Conservation (phyloP, 2,329 filamentous ascomycete species). For the Thielaviopsis ethacetica region DNA sequence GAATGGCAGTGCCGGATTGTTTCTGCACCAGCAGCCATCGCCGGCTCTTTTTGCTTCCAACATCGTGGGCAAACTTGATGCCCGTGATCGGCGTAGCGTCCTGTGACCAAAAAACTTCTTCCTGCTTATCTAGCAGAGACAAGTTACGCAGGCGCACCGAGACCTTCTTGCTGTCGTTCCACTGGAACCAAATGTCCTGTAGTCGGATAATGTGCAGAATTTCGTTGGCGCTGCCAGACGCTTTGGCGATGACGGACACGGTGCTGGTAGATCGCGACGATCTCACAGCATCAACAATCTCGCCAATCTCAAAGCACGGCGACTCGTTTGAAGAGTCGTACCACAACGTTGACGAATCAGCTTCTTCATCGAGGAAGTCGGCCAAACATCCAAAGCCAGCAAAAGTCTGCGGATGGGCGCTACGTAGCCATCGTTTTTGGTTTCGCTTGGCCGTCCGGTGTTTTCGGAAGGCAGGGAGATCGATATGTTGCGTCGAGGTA, state of each 20-base stretch:
- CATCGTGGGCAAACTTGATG: constrained; percentile 31
- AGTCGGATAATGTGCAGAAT: constrained; percentile 38
- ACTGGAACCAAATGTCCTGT: constrained; percentile 35
- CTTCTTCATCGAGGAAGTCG: constrained; percentile 22
- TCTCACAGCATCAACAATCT: constrained; percentile 28
- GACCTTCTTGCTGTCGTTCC: constrained; percentile 29
- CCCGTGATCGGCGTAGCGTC: constrained; percentile 32
- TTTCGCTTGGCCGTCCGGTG: constrained; percentile 12
- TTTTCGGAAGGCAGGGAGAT: not conserved
- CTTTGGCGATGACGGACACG: constrained; percentile 28
- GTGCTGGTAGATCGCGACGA: constrained; percentile 14
- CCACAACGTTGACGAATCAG: constrained; percentile 2
- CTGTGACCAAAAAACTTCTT: constrained; percentile 36
- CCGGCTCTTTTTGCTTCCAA: constrained; percentile 19
- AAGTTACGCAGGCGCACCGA: constrained; percentile 31
- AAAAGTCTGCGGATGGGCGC: constrained; percentile 33
- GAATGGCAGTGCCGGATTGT: constrained; percentile 31
- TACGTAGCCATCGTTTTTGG: constrained; percentile 34
- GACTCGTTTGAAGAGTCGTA: constrained; percentile 3
- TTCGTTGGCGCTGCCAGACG: constrained; percentile 40
- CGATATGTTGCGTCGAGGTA: constrained; percentile 3
- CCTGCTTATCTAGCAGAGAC: constrained; percentile 26
- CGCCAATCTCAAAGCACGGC: constrained; percentile 36
- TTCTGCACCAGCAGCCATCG: constrained; percentile 40
- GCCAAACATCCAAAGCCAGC: constrained; percentile 21